phyloP scores from a whole-genome alignment of 2,329 filamentous ascomycete genomes.

The Exutisphaerella laricina region DNA sequence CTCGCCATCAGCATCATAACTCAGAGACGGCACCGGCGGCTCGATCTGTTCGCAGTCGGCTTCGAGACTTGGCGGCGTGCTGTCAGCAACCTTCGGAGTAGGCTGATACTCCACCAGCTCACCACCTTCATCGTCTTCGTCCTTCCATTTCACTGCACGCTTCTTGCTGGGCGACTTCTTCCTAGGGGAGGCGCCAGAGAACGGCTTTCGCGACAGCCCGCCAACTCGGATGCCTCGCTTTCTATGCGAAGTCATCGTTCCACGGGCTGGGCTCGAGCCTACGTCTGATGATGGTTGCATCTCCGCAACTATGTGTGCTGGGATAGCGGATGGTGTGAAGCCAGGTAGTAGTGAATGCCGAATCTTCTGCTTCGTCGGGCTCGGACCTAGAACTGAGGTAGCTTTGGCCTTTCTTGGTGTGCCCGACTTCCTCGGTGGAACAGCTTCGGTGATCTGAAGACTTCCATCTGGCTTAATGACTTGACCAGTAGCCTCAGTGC shows the following conservation, averaged over 20 bases:
- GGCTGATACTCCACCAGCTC: slow-evolving; percentile 79
- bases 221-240: slow-evolving; percentile 57
- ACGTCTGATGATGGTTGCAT: slow-evolving; percentile 14
- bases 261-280: slow-evolving; percentile 23
- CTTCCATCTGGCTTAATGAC: slow-evolving; percentile 85
- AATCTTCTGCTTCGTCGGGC: slow-evolving; percentile 45
- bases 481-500: slow-evolving; percentile 68
- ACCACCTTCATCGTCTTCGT: slow-evolving; percentile 79
- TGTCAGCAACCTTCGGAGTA: slow-evolving; percentile 66
- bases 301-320: slow-evolving; percentile 24
- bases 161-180: slow-evolving; percentile 52
- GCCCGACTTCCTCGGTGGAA: slow-evolving; percentile 64
- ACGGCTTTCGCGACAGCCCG: slow-evolving; percentile 55
- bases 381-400: slow-evolving; percentile 43
- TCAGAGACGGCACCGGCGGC: slow-evolving; percentile 45
- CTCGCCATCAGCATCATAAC: slow-evolving; percentile 32
- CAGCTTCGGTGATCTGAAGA: slow-evolving; percentile 56
- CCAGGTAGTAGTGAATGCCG: slow-evolving; percentile 18
- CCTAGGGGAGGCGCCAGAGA: slow-evolving; percentile 64
- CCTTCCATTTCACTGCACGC: slow-evolving; percentile 82
- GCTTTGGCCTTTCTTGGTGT: slow-evolving; percentile 68
- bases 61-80: slow-evolving; percentile 46
- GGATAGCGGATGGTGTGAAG: slow-evolving; percentile 15
- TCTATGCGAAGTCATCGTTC: slow-evolving; percentile 66
- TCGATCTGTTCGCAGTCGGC: slow-evolving; percentile 12